phyloP scores from a whole-genome alignment of 495 filamentous ascomycete species.

The Chaetomium tenue region DNA sequence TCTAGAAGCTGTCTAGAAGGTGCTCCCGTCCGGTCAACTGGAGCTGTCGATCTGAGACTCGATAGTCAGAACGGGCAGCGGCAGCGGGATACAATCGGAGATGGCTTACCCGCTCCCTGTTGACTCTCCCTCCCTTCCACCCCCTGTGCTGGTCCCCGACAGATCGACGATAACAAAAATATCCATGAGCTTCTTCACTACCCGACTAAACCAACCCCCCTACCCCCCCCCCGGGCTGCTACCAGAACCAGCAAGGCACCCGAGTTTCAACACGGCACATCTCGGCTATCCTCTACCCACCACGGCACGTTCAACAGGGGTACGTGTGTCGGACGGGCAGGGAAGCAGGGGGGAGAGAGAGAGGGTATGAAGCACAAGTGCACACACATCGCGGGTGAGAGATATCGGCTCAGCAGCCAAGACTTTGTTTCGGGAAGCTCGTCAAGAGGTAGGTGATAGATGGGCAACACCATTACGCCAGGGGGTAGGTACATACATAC shows the following conservation, averaged over 20 bases:
- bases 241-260: too few relatives aligned
- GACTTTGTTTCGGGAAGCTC: conserved; percentile 12
- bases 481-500: neutral
- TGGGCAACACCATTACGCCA: neutral
- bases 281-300: too few relatives aligned
- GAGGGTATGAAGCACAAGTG: too few relatives aligned
- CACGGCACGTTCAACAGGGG: too few relatives aligned
- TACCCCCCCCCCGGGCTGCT: too few relatives aligned
- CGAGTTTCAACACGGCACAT: too few relatives aligned
- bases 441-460: neutral
- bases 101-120: neutral
- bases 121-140: neutral
- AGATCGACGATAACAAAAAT: too few relatives aligned
- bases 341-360: neutral
- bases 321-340: neutral
- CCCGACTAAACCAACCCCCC: too few relatives aligned
- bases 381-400: too few relatives aligned
- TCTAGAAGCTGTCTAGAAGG: conserved; percentile 26
- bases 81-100: neutral
- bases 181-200: too few relatives aligned
- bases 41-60: conserved; percentile 11
- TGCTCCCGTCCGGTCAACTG: neutral
- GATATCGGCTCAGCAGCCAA: neutral
- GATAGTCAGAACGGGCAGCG: conserved; percentile 1
- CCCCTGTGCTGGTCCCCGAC: too few relatives aligned